A percentile compares a stretch with the other conserved stretches of the same genome.
Conservation (phyloP, 179 eudicot genomes). For the Carnegiea gigantea region DNA sequence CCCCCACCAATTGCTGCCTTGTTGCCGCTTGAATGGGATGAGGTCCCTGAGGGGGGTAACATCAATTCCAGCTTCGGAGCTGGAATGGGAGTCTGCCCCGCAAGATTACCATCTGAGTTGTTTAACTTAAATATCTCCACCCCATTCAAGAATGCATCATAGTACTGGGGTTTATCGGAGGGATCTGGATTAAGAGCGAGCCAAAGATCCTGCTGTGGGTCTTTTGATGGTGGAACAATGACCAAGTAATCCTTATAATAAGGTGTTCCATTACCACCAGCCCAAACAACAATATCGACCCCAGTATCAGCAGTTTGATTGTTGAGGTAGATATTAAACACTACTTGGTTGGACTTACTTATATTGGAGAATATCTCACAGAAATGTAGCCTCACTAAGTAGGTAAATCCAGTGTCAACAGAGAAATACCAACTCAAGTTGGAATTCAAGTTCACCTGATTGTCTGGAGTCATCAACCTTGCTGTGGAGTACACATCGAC, state of each 20-base stretch:
- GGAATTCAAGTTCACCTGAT: constrained; percentile 43
- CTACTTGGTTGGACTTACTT: constrained; percentile 48
- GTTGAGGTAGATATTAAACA: constrained; percentile 55
- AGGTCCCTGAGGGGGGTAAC: constrained; percentile 24
- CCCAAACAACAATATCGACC: constrained; percentile 55
- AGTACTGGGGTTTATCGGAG: constrained; percentile 36
- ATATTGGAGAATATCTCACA: constrained; percentile 56
- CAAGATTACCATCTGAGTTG: constrained; percentile 54
- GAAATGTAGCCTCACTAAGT: constrained; percentile 89
- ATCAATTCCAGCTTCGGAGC: constrained; percentile 39
- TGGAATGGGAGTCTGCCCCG: constrained; percentile 78
- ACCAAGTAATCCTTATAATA: constrained; percentile 51
- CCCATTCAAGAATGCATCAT: constrained; percentile 69
- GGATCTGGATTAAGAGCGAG: constrained; percentile 56
- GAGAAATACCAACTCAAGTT: constrained; percentile 76
- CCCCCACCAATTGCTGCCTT: constrained; percentile 66
- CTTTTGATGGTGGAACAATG: constrained; percentile 37
- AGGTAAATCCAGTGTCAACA: constrained; percentile 70
- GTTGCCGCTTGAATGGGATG: constrained; percentile 37
- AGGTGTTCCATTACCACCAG: constrained; percentile 38
- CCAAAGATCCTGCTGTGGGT: constrained; percentile 68
- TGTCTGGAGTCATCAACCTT: constrained; percentile 65
- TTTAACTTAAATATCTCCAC: constrained; percentile 72
- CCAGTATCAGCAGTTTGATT: constrained; percentile 55
- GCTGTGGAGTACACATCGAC: constrained; percentile 63